Base-by-base conservation (phyloP, 2,329 filamentous ascomycete species). In the Akanthomyces uredinophilus region DNA sequence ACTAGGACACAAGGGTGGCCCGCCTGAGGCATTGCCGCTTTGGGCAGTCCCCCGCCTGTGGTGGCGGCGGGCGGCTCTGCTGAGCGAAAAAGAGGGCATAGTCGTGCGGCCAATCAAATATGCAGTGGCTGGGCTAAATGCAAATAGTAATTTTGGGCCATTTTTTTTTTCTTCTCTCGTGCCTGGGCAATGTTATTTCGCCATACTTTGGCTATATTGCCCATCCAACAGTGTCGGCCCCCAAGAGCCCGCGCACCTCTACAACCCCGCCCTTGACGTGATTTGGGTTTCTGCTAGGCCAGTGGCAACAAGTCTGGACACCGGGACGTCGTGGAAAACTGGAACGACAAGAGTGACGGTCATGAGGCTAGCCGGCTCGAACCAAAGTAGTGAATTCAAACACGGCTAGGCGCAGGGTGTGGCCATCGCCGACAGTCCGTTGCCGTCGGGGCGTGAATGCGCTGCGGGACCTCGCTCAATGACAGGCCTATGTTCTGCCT, bases 401-500 rank as follows among this genome's bases (percentile, higher is more conserved):
- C 29, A 11, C 46, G 46, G 29, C 46, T 50, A 27, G 6, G 4
- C 20, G 41, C 35, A 44, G 20, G 16, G 22, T 47, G 22, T 24
- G 52, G 14, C 13, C 32, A 41, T 58, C 46, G 47, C 57, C 58
- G 58, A 61, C 43, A 54, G 58, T 54, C 58, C 58, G 58, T 44
- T 27, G n/a, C 49, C 16, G 11, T 54, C 27, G 16, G n/a, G 13
- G 13, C 27, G 50, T 43, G 37, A 37, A 22, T 60, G 16, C 37
- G 24, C 24, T 16, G 57, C 58, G 58, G 58, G 58, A 61, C 58
- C 49, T 61, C 58, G 58, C 58, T 61, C 58, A 61, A 61, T 54
- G 43, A 29, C 41, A 49, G 57, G 37, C 39, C 35, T 27, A 18
- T n/a, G 18, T 59, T 60, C 56, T 52, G 35, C 44, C 56, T 51